Evolutionary conservation across 177 flowering plant genomes (phyloP).

Genomic region (Vitis hybrid): DNA sequence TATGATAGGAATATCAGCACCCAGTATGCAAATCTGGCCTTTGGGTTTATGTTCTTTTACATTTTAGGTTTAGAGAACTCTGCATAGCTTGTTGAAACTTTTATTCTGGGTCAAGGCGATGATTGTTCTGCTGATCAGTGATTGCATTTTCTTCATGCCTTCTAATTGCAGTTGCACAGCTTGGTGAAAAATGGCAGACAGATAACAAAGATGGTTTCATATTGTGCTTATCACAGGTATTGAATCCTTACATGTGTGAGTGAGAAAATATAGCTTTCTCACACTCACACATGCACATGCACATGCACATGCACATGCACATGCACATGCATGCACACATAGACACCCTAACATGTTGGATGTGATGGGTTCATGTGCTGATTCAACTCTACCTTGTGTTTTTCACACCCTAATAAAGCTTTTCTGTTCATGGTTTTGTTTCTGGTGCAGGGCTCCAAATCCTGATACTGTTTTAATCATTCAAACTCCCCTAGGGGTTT

Average conservation of each 20-base stretch:
- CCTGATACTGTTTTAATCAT: constrained; percentile 68
- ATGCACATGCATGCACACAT: too few species aligned
- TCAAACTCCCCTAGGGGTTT: constrained; percentile 65
- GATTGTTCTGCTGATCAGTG: neutral
- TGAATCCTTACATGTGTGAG: neutral
- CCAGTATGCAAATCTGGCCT: too few species aligned
- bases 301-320: too few species aligned
- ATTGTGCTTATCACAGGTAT: constrained; percentile 73
- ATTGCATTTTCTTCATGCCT: constrained; percentile 7
- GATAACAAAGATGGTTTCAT: constrained; percentile 68
- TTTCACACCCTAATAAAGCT: neutral
- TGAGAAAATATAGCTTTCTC: too few species aligned
- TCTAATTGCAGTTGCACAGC: constrained; percentile 58
- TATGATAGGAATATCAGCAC: too few species aligned
- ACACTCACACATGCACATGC: too few species aligned
- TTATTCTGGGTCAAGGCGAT: neutral
- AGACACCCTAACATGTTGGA: too few species aligned
- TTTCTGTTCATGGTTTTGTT: constrained; percentile 1
- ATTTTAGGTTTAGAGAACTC: too few species aligned
- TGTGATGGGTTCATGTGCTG: neutral
- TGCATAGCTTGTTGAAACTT: too few species aligned
- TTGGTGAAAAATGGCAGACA: constrained; percentile 63
- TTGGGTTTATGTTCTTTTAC: too few species aligned
- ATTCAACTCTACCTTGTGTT: neutral
- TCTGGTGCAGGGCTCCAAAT: constrained; percentile 61